A percentile compares a stretch with the other conserved stretches of the same genome.
These are phyloP conservation scores for Xylariaceae sp. DNA, from an alignment of 2,329 filamentous ascomycete genomes.

Conservation along the genomic window DNA sequence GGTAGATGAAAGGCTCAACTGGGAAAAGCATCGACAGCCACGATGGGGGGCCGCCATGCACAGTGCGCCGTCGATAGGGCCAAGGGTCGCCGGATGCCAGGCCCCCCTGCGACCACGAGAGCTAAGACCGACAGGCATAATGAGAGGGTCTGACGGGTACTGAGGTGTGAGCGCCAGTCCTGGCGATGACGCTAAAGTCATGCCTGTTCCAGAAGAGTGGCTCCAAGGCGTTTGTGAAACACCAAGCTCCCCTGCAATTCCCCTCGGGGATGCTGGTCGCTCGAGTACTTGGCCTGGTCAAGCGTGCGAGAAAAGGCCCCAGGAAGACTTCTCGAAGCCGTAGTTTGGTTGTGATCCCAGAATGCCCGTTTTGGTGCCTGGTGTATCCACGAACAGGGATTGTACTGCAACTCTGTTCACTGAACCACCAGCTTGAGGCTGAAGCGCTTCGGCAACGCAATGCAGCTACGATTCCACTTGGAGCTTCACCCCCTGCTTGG, in stretches of 20 bases:
- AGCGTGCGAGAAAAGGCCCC: conserved; percentile 43
- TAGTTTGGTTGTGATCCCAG: conserved; percentile 8
- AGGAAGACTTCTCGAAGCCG: conserved; percentile 41
- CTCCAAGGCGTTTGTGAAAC: conserved; percentile 49
- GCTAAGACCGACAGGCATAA: background rate
- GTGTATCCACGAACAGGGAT: conserved; percentile 24
- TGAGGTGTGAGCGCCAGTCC: background rate
- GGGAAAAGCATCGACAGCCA: background rate
- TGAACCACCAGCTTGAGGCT: conserved; percentile 20
- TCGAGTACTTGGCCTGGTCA: conserved; percentile 40
- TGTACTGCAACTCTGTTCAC: conserved; percentile 11
- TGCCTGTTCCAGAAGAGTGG: conserved; percentile 10
- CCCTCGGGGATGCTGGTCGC: conserved; percentile 28
- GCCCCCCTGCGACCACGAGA: background rate
- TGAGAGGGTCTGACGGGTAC: background rate
- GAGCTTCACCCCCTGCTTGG: conserved; percentile 8
- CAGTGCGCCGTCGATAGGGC: background rate
- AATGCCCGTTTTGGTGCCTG: conserved; percentile 15
- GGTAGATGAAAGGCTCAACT: background rate
- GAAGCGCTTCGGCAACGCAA: conserved; percentile 10
- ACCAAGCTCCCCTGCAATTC: conserved; percentile 46
- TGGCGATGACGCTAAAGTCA: conserved; percentile 12
- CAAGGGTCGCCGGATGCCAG: no score
- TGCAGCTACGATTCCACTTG: conserved; percentile 18
- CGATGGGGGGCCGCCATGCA: background rate